Percentiles rank a stretch among this genome's conserved stretches.
phyloP scores from a whole-genome alignment of 169 alveolate species.

The Ophryocystis elektroscirrha region DNA sequence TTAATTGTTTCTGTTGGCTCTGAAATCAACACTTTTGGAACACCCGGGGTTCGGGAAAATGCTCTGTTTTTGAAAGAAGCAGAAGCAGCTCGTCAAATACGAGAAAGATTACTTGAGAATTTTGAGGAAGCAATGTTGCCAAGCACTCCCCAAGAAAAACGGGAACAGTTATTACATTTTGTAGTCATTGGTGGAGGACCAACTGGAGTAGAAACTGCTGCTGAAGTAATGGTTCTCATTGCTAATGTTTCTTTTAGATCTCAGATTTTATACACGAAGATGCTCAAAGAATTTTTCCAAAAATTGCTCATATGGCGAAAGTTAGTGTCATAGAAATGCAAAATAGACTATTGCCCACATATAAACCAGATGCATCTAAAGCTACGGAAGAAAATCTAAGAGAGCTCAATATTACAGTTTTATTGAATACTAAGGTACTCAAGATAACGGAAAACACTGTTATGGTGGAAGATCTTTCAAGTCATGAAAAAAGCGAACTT shows the following conservation, averaged over 20 bases:
- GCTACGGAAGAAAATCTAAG: conserved; percentile 4
- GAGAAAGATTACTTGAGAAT: conserved; percentile 15
- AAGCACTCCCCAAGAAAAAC: conserved; percentile 7
- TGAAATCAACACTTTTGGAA: conserved; percentile 11
- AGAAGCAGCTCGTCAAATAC: conserved; percentile 18
- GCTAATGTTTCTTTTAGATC: no score
- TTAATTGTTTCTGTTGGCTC: conserved; percentile 23
- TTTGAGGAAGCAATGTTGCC: conserved; percentile 23
- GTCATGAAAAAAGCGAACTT: conserved; percentile 2
- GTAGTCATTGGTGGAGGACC: conserved; percentile 29
- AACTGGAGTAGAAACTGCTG: conserved; percentile 25
- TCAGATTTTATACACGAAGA: no score
- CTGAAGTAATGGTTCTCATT: conserved; percentile 19
- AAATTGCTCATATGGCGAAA: no score
- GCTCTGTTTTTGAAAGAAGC: conserved; percentile 19
- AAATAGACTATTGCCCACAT: conserved; percentile 14
- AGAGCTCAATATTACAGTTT: conserved; percentile 13
- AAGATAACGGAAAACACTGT: conserved; percentile 7
- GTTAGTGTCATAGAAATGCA: conserved; percentile 21
- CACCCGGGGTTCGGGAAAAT: conserved; percentile 11
- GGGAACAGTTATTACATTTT: conserved; percentile 18
- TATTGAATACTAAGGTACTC: conserved; percentile 14
- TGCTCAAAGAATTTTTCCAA: no score
- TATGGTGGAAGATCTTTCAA: neutral
- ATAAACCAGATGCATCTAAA: conserved; percentile 14